Conservation (phyloP, 2,329 filamentous ascomycete genomes). For the Rhinocladiella mackenziei region DNA sequence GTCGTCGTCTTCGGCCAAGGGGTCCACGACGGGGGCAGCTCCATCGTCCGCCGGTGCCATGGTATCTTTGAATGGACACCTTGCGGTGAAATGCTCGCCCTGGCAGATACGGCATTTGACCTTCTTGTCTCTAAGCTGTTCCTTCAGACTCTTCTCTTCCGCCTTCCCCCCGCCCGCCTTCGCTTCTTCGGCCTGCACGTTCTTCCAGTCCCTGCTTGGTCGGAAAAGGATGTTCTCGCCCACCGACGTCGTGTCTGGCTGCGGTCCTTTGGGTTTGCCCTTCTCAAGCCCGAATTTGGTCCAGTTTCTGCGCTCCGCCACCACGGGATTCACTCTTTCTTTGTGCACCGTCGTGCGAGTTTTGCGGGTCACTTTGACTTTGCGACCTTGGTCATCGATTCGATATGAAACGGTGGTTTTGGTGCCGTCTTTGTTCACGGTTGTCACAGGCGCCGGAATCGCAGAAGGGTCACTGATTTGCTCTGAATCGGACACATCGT, state of each 20-base stretch:
- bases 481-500: conserved; percentile 64
- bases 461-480: conserved; percentile 79
- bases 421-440: conserved; percentile 96
- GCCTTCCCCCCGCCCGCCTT: conserved; percentile 49
- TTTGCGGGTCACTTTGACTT: conserved; percentile 94
- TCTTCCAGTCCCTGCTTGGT: conserved; percentile 89
- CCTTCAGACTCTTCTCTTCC: conserved; percentile 63
- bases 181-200: conserved; percentile 72
- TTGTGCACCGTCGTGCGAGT: conserved; percentile 89
- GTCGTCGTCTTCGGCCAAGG: conserved; percentile 44
- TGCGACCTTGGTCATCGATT: conserved; percentile 88
- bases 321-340: conserved; percentile 91
- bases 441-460: conserved; percentile 82
- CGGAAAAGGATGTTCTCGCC: conserved; percentile 98
- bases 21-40: conserved; percentile 32
- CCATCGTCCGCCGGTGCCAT: conserved; percentile 68
- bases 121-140: conserved; percentile 90
- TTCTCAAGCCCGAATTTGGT: conserved; percentile 86
- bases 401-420: conserved; percentile 90
- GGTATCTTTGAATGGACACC: conserved; percentile 99
- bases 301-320: conserved; percentile 92
- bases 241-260: conserved; percentile 83
- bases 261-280: conserved; percentile 77
- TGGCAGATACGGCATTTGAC: conserved; percentile 99
- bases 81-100: conserved; percentile 97